Evolutionary conservation across 768 basidiomycete species (phyloP).

Genomic region (Rickenella mellea): DNA sequence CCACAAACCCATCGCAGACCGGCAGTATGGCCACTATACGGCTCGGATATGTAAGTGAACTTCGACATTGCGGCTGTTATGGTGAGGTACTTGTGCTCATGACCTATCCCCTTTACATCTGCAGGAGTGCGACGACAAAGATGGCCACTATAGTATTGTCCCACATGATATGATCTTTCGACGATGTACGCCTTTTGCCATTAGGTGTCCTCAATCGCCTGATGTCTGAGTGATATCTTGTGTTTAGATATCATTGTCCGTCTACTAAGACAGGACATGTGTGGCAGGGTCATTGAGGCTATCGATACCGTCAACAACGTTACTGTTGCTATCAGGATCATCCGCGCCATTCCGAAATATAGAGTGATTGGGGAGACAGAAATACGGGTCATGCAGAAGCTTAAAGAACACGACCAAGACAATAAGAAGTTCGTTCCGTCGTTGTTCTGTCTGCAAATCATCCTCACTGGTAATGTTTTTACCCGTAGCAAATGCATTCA

Average conservation of each 20-base stretch:
- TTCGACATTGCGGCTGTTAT: no score
- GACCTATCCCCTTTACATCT: constrained; percentile 57
- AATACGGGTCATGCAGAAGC: constrained; percentile 85
- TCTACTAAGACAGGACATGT: constrained; percentile 93
- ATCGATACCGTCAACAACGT: constrained; percentile 65
- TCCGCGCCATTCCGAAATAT: constrained; percentile 96
- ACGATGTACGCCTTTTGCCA: constrained; percentile 51
- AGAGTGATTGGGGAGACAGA: constrained; percentile 98
- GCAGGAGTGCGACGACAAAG: constrained; percentile 84
- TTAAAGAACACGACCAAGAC: constrained; percentile 85
- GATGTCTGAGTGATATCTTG: constrained; percentile 11
- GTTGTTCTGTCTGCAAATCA: constrained; percentile 3
- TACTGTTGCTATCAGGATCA: constrained; percentile 95
- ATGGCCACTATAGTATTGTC: constrained; percentile 96
- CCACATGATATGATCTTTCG: constrained; percentile 81
- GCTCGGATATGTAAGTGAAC: no score
- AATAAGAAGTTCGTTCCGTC: constrained; percentile 70
- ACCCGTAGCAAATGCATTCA: constrained; percentile 89
- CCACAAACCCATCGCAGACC: constrained; percentile 59
- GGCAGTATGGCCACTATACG: constrained; percentile 53
- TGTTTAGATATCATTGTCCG: constrained; percentile 82
- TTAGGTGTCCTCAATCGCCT: constrained; percentile 2
- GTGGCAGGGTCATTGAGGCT: constrained; percentile 97
- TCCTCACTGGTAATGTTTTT: constrained; percentile 12
- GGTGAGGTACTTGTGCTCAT: no score